These are phyloP conservation scores for Begonia peltatifolia DNA, from an alignment of 306 rosid species.

Conservation along the genomic window DNA sequence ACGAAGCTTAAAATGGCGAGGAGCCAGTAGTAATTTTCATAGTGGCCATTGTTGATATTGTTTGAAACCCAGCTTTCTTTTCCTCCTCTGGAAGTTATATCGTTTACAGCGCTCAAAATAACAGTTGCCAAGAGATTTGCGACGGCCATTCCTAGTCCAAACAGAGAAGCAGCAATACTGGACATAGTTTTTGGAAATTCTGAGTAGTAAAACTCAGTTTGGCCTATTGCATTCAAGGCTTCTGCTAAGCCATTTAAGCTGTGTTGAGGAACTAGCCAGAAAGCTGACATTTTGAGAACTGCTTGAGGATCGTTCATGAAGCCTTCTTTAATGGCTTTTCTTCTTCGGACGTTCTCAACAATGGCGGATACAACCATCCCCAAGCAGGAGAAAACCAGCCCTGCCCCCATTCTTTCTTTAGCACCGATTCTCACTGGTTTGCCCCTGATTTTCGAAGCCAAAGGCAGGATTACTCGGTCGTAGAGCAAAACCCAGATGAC, in stretches of 20 bases:
- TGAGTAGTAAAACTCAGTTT: constrained; percentile 53
- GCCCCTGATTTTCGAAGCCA: constrained; percentile 40
- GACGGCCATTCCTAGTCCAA: constrained; percentile 31
- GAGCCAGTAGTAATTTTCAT: constrained; percentile 46
- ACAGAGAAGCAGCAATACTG: constrained; percentile 39
- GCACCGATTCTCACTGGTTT: constrained; percentile 24
- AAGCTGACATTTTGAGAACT: constrained; percentile 39
- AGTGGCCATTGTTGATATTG: constrained; percentile 34
- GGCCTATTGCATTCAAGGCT: constrained; percentile 51
- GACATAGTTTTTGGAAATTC: constrained; percentile 66
- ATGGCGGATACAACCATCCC: constrained; percentile 32
- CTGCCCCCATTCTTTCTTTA: constrained; percentile 47
- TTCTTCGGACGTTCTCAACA: constrained; percentile 30
- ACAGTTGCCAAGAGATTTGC: constrained; percentile 37
- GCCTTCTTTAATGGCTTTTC: constrained; percentile 26
- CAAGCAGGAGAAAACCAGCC: constrained; percentile 25
- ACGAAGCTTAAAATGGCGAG: constrained; percentile 25
- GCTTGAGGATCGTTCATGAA: constrained; percentile 13
- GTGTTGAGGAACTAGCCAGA: constrained; percentile 66
- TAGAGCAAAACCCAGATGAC: constrained; percentile 32
- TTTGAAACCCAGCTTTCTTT: constrained; percentile 44
- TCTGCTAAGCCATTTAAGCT: constrained; percentile 55
- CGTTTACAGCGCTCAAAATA: constrained; percentile 26
- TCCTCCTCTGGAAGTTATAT: constrained; percentile 35
- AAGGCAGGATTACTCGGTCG: constrained; percentile 35